Evolutionary conservation across 2,329 filamentous ascomycete species (phyloP).

Genomic region (Macrophomina phaseolina): DNA sequence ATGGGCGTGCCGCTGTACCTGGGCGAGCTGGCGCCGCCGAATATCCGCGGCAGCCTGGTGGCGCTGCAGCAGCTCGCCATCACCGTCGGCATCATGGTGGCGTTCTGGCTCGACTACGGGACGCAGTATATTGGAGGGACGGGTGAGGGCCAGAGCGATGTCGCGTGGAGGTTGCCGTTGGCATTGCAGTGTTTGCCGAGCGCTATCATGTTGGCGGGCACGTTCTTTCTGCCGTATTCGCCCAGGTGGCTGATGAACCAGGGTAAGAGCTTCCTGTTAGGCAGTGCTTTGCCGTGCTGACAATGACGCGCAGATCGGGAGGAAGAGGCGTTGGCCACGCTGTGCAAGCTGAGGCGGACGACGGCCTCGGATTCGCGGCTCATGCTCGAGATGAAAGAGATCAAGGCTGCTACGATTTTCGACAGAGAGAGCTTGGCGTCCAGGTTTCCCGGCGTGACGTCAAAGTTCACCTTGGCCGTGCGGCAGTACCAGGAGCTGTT

Average conservation of each 20-base stretch:
- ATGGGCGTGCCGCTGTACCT: constrained; percentile 19
- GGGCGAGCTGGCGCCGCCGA: background rate
- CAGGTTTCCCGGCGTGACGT: constrained; percentile 18
- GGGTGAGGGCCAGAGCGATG: constrained; percentile 11
- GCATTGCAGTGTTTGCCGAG: background rate
- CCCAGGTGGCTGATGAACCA: background rate
- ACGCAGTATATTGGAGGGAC: constrained; percentile 27
- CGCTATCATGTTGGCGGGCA: background rate
- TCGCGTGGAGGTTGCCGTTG: constrained; percentile 13
- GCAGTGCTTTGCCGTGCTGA: background rate
- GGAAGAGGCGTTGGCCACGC: constrained; percentile 12
- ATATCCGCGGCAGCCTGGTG: background rate
- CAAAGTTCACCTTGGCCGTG: constrained; percentile 3
- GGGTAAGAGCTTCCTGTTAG: too few species aligned
- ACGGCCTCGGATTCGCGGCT: background rate
- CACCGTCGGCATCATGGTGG: constrained; percentile 15
- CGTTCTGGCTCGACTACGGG: constrained; percentile 28
- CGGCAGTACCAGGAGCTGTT: constrained; percentile 14
- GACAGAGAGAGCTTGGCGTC: constrained; percentile 17
- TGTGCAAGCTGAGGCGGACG: background rate
- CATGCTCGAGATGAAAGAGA: background rate
- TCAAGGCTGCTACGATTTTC: constrained; percentile 5
- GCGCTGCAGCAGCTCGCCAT: constrained; percentile 14
- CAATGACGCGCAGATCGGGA: background rate
- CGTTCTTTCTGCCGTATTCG: background rate